Conservation (phyloP, 2,329 filamentous ascomycete genomes). For the Aspergillus oerlinghausenensis region DNA sequence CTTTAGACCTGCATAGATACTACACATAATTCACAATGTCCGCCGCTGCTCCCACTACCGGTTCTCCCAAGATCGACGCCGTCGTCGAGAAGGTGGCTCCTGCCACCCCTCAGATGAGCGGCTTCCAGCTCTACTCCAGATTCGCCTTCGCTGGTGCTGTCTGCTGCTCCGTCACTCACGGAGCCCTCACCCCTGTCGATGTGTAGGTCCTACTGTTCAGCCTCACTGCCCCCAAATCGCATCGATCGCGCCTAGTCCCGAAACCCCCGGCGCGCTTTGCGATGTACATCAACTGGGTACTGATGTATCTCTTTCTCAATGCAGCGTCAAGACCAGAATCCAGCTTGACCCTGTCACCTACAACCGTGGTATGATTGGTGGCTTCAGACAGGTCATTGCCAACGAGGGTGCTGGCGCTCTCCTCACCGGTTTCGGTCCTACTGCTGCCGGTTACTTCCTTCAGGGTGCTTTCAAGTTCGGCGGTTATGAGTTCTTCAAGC, state of each 20-base stretch:
- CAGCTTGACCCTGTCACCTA: conserved; percentile 87
- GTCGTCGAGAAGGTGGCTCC: conserved; percentile 8
- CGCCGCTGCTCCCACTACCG: conserved; percentile 43
- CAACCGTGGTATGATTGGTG: conserved; percentile 81
- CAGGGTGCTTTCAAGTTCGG: conserved; percentile 92
- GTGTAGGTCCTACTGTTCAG: conserved; percentile 66
- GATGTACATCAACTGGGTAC: conserved; percentile 4
- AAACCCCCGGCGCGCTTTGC: conserved; percentile 11
- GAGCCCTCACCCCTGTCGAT: conserved; percentile 94
- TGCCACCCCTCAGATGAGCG: conserved; percentile 47
- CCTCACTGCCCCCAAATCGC: conserved; percentile 23
- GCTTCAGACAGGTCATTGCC: conserved; percentile 78
- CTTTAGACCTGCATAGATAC: conserved; percentile 14
- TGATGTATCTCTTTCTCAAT: conserved; percentile 18
- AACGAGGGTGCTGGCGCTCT: conserved; percentile 83
- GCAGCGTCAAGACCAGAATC: conserved; percentile 90
- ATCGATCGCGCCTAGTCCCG: conserved; percentile 12
- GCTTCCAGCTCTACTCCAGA: conserved; percentile 78
- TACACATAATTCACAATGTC: conserved; percentile 32
- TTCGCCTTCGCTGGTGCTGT: conserved; percentile 96
- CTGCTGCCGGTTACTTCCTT: conserved; percentile 86
- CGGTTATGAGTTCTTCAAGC: conserved; percentile 95
- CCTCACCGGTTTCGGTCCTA: conserved; percentile 79
- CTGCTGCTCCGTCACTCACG: conserved; percentile 98
- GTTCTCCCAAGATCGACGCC: conserved; percentile 49